Conservation (phyloP, 306 rosid species). For the Hippophae tibetana region DNA sequence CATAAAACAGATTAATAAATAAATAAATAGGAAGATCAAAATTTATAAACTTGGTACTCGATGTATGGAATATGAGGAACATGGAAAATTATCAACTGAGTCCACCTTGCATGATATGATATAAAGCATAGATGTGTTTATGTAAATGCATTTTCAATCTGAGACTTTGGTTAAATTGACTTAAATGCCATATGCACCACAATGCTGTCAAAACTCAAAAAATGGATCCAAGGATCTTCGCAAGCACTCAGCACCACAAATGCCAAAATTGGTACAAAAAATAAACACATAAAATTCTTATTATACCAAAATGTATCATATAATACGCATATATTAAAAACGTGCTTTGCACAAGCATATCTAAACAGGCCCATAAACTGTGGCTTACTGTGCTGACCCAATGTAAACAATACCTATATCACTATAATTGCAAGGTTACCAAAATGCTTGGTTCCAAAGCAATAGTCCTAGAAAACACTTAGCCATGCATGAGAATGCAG, state of each 20-base stretch:
- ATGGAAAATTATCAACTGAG: not conserved
- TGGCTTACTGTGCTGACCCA: not conserved
- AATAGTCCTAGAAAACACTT: not conserved
- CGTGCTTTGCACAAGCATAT: too few species aligned
- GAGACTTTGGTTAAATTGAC: too few species aligned
- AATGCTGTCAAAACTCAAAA: too few species aligned
- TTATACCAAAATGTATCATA: too few species aligned
- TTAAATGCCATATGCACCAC: too few species aligned
- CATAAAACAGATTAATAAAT: slow-evolving; percentile 3
- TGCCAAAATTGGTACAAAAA: too few species aligned
- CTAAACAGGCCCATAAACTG: not conserved
- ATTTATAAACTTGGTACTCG: not conserved
- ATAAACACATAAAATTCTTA: too few species aligned
- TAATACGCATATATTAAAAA: not conserved
- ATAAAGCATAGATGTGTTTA: not conserved
- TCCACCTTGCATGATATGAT: not conserved
- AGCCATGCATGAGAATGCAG: not conserved
- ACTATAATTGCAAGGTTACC: not conserved
- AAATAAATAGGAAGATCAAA: not conserved
- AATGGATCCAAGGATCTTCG: too few species aligned
- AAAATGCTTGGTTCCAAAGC: slow-evolving; percentile 1
- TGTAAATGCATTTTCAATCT: too few species aligned
- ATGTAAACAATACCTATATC: not conserved
- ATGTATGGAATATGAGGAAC: not conserved
- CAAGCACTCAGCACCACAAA: too few species aligned